Conservation (phyloP, 768 basidiomycete genomes). For the Clathrus columnatus region DNA sequence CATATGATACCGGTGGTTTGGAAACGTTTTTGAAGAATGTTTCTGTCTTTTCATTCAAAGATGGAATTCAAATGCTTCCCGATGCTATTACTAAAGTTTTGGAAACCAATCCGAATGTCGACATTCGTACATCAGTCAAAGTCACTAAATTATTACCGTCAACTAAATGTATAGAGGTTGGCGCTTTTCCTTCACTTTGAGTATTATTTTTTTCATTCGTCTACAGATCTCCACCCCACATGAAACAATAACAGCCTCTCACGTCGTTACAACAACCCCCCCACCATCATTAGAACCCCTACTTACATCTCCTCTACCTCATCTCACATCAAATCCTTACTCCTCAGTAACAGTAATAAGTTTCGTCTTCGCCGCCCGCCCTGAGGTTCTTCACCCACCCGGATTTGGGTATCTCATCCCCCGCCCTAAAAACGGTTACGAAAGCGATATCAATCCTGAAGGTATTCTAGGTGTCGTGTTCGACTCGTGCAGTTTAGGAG, state of each 20-base stretch:
- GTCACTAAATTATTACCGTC: constrained; percentile 26
- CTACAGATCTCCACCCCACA: constrained; percentile 27
- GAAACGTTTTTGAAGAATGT: constrained; percentile 41
- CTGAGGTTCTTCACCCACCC: constrained; percentile 55
- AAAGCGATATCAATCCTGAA: constrained; percentile 15
- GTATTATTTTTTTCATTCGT: background rate
- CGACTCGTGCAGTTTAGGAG: constrained; percentile 69
- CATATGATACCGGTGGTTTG: constrained; percentile 45
- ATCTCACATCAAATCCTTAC: constrained; percentile 59
- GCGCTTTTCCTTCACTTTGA: background rate
- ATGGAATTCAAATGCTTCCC: constrained; percentile 66
- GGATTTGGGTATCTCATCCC: constrained; percentile 96
- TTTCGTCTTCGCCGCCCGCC: constrained; percentile 59
- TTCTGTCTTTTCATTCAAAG: constrained; percentile 73
- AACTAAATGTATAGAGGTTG: constrained; percentile 39
- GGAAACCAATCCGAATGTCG: constrained; percentile 43
- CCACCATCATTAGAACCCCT: constrained; percentile 42
- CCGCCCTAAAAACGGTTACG: constrained; percentile 53
- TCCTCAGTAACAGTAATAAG: constrained; percentile 86
- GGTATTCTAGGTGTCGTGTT: constrained; percentile 73
- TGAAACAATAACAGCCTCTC: constrained; percentile 37
- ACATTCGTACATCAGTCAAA: constrained; percentile 37
- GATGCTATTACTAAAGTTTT: constrained; percentile 45
- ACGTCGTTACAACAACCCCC: constrained; percentile 72
- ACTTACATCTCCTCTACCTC: constrained; percentile 43